Evolutionary conservation across 176 grass and related monocot genomes (phyloP).

Genomic region (Avena sativa): DNA sequence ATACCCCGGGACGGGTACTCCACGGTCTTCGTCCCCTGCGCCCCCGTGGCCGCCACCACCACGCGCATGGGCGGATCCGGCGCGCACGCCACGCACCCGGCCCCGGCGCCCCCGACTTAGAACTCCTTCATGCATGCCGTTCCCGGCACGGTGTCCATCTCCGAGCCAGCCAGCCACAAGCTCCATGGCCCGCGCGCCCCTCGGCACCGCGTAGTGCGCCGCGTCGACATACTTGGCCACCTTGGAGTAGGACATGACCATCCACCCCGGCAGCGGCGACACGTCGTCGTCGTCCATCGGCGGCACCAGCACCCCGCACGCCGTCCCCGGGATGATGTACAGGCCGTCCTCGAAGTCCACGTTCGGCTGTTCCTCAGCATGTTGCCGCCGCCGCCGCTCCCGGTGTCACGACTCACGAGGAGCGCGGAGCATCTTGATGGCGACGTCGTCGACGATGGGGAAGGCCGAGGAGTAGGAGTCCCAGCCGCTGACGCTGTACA

Average conservation of each 20-base stretch:
- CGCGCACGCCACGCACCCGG: slow-evolving; percentile 46
- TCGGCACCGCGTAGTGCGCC: slow-evolving; percentile 45
- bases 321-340: slow-evolving; percentile 28
- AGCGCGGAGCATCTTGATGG: slow-evolving; percentile 42
- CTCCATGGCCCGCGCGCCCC: slow-evolving; percentile 49
- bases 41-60: slow-evolving; percentile 50
- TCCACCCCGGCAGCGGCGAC: slow-evolving; percentile 77
- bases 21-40: not conserved
- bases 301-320: slow-evolving; percentile 52
- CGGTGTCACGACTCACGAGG: not conserved
- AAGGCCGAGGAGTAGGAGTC: slow-evolving; percentile 37
- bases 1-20: slow-evolving; percentile 43
- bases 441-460: slow-evolving; percentile 35
- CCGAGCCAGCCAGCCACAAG: slow-evolving; percentile 52
- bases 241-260: slow-evolving; percentile 60
- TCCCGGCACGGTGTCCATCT: slow-evolving; percentile 41
- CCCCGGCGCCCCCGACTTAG: slow-evolving; percentile 41
- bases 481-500: slow-evolving; percentile 53
- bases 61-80: slow-evolving; percentile 46
- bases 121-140: slow-evolving; percentile 42
- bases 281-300: slow-evolving; percentile 63
- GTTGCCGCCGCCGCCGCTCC: not conserved
- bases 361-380: slow-evolving; percentile 39
- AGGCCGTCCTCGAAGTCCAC: slow-evolving; percentile 58
- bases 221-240: slow-evolving; percentile 54